A percentile compares a stretch with the other conserved stretches of the same genome.
Conservation (phyloP, 352 stramenopile species). For the Globisporangium lucens region DNA sequence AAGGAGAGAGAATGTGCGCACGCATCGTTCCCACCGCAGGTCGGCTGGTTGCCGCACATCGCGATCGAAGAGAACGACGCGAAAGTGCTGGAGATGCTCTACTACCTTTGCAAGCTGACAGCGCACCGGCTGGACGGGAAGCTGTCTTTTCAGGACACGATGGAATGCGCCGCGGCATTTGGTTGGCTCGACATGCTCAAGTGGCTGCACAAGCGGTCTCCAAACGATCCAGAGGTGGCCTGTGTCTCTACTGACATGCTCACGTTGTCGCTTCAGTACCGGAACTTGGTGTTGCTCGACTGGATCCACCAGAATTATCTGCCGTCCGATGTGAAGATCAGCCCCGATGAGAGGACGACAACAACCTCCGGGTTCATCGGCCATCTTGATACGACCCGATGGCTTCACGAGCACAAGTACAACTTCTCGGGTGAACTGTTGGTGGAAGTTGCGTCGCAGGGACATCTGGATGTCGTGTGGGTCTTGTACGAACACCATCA, state of each 20-base stretch:
- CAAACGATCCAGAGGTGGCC: neutral
- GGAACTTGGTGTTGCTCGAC: neutral
- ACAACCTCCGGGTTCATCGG: neutral
- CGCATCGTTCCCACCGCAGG: neutral
- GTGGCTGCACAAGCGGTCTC: neutral
- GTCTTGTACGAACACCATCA: neutral
- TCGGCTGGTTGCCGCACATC: neutral
- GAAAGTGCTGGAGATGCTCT: neutral
- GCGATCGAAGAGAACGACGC: neutral
- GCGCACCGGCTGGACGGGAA: neutral
- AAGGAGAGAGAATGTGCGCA: no score
- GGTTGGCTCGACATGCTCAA: neutral
- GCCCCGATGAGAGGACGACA: neutral
- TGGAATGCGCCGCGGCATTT: neutral
- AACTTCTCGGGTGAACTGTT: neutral
- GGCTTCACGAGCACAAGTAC: constrained; percentile 4
- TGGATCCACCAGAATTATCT: neutral
- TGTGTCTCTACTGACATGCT: neutral
- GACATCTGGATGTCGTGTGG: neutral
- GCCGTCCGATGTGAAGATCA: neutral
- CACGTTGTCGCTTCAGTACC: neutral
- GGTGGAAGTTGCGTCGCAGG: neutral
- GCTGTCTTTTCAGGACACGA: neutral
- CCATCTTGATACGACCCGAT: neutral
- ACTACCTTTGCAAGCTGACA: neutral